These are phyloP conservation scores for Dipteronia dyeriana DNA, from an alignment of 345 rosid species.

Conservation along the genomic window DNA sequence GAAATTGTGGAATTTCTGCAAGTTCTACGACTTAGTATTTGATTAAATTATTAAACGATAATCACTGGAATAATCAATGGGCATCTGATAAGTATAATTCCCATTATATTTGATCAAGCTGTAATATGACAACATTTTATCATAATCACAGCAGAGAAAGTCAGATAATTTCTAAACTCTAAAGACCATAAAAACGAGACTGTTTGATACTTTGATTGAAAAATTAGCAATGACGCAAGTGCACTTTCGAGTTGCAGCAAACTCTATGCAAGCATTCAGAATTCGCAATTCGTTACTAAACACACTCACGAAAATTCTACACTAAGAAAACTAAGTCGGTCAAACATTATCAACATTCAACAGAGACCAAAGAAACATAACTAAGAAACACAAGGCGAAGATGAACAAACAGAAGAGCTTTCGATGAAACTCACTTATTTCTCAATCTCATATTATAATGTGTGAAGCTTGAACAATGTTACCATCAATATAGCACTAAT, in stretches of 20 bases:
- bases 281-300: too few relatives aligned
- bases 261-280: too few relatives aligned
- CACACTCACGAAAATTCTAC: not conserved
- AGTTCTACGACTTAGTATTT: not conserved
- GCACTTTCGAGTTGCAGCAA: too few relatives aligned
- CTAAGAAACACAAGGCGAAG: too few relatives aligned
- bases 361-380: too few relatives aligned
- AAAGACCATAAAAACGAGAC: not conserved
- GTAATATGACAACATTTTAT: too few relatives aligned
- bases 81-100: too few relatives aligned
- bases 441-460: not conserved
- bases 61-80: too few relatives aligned
- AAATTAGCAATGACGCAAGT: not conserved
- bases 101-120: not conserved
- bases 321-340: not conserved
- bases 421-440: slow-evolving; percentile 12
- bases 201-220: not conserved
- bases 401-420: not conserved
- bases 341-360: too few relatives aligned
- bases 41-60: too few relatives aligned
- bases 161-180: not conserved
- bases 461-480: not conserved
- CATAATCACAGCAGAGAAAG: not conserved
- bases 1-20: too few relatives aligned
- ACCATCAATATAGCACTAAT: too few relatives aligned